A percentile compares a stretch with the other conserved stretches of the same genome.
phyloP scores from a whole-genome alignment of 331 rosid species.

The Quercus phellos region DNA sequence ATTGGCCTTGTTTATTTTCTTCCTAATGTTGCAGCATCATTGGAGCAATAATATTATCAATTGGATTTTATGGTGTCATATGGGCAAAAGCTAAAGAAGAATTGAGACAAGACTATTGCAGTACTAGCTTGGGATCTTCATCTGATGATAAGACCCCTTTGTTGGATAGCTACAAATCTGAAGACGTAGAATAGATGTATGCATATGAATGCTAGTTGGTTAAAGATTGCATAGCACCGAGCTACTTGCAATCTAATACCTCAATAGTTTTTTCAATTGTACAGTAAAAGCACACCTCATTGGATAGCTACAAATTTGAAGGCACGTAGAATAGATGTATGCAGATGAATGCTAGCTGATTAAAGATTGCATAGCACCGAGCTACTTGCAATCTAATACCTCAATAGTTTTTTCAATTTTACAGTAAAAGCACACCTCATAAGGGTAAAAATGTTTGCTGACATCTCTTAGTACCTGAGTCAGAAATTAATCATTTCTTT shows the following conservation, averaged over 20 bases:
- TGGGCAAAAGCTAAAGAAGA: constrained; percentile 31
- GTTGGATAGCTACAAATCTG: constrained; percentile 15
- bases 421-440: neutral
- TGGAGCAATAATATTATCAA: constrained; percentile 31
- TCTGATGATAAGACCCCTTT: constrained; percentile 21
- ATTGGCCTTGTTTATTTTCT: neutral
- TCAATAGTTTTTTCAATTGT: neutral
- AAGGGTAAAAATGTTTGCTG: no score
- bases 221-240: neutral
- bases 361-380: neutral
- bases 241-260: neutral
- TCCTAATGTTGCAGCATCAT: constrained; percentile 20
- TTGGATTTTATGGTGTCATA: constrained; percentile 33
- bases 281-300: neutral
- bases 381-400: neutral
- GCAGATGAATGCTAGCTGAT: neutral
- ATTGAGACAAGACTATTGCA: neutral
- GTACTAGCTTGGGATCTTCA: neutral
- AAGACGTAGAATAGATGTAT: neutral
- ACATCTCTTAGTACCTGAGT: no score
- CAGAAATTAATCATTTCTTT: no score
- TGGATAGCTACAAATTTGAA: constrained; percentile 14
- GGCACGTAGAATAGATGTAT: neutral
- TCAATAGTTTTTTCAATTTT: neutral
- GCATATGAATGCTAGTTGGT: neutral